Evolutionary conservation across 2,329 filamentous ascomycete genomes (phyloP).

Genomic region (Colletotrichum spaethianum): DNA sequence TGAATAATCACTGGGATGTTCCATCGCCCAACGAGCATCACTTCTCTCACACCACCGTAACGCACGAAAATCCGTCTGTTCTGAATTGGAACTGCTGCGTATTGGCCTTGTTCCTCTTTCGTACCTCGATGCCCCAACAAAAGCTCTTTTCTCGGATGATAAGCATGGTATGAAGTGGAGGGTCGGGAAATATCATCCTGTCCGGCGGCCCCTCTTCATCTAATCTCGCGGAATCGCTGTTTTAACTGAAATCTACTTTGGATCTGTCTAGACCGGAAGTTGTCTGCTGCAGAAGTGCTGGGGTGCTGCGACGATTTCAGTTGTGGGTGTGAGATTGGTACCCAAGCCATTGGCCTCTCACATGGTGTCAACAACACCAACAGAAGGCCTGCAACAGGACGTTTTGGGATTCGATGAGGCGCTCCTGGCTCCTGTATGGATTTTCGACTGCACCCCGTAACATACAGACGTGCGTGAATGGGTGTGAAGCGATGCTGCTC

Average conservation of each 20-base stretch:
- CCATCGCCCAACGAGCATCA: not conserved
- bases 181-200: conserved; percentile 35
- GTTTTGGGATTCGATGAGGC: conserved; percentile 29
- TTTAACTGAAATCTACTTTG: not conserved
- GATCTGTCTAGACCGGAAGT: not conserved
- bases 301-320: not conserved
- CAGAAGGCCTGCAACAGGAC: conserved; percentile 8
- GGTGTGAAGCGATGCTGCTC: conserved; percentile 22
- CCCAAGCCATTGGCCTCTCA: conserved; percentile 18
- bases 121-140: conserved; percentile 13
- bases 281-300: conserved; percentile 20
- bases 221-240: not conserved
- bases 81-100: not conserved
- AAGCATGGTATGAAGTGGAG: conserved; percentile 11
- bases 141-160: conserved; percentile 2
- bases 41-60: not conserved
- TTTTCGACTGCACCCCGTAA: not conserved
- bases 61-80: not conserved
- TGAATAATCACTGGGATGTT: not conserved
- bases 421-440: conserved; percentile 18
- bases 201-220: not conserved
- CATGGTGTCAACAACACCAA: not conserved
- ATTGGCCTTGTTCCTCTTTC: not conserved
- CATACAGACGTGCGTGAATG: conserved; percentile 2
- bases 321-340: conserved; percentile 30